These are phyloP conservation scores for Aegilops umbellulata DNA, from an alignment of 176 grass and related monocot genomes.

Conservation along the genomic window DNA sequence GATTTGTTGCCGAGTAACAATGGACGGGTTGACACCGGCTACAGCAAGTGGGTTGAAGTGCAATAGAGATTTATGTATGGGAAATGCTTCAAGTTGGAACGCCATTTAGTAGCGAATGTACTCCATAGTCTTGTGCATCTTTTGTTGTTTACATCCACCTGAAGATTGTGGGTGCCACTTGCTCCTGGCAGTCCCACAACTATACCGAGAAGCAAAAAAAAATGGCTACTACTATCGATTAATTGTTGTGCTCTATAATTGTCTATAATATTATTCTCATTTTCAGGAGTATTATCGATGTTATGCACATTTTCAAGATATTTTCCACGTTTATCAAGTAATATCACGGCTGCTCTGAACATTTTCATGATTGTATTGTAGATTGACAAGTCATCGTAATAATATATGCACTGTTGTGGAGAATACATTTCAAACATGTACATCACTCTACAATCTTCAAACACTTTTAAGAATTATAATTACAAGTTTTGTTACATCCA, in stretches of 20 bases:
- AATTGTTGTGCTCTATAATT: too few species aligned
- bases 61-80: neutral
- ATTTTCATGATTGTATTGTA: neutral
- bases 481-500: neutral
- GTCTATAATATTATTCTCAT: too few species aligned
- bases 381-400: neutral
- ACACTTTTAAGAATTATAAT: neutral
- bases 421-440: neutral
- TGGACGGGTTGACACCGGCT: neutral
- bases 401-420: neutral
- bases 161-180: too few species aligned
- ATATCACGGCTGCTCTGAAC: too few species aligned
- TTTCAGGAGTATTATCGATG: too few species aligned
- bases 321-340: too few species aligned
- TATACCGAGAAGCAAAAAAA: too few species aligned
- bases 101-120: neutral
- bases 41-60: neutral
- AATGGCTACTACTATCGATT: too few species aligned
- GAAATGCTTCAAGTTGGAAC: neutral
- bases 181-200: too few species aligned
- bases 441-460: neutral
- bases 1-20: neutral
- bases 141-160: too few species aligned
- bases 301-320: too few species aligned
- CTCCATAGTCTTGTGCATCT: neutral